These are phyloP conservation scores for Wickerhamomyces sp. DNA, from an alignment of 1,139 yeast species.

Conservation along the genomic window DNA sequence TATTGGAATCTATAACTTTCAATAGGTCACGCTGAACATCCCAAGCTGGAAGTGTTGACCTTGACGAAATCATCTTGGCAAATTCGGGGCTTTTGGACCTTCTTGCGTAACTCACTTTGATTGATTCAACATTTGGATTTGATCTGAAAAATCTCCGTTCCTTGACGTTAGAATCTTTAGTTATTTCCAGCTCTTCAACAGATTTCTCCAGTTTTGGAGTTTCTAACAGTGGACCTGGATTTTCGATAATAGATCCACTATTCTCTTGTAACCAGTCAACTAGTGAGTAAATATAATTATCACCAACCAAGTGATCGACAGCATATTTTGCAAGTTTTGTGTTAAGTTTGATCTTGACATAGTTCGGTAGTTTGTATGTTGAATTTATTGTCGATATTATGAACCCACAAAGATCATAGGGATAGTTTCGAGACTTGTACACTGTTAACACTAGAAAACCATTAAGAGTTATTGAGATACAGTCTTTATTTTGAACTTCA, in stretches of 20 bases:
- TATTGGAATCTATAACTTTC: constrained; percentile 49
- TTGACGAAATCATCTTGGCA: constrained; percentile 34
- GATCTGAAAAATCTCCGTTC: constrained; percentile 16
- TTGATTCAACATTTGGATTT: constrained; percentile 24
- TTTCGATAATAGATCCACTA: constrained; percentile 48
- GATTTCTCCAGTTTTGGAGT: constrained; percentile 2
- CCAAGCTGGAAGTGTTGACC: constrained; percentile 83
- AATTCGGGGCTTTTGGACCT: constrained; percentile 26
- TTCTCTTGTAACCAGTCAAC: constrained; percentile 75
- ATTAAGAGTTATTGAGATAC: constrained; percentile 16
- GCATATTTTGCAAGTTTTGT: constrained; percentile 43
- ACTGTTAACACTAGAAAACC: constrained; percentile 43
- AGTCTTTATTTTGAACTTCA: constrained; percentile 23
- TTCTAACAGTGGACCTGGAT: constrained; percentile 68
- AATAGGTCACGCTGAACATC: constrained; percentile 52
- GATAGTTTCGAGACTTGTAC: constrained; percentile 51
- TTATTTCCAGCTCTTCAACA: constrained; percentile 3
- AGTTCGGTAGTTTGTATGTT: constrained; percentile 57
- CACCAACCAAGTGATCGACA: constrained; percentile 50
- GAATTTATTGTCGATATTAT: constrained; percentile 47
- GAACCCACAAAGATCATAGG: constrained; percentile 58
- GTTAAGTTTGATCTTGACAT: constrained; percentile 64
- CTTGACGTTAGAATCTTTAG: neutral
- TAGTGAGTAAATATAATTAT: constrained; percentile 59
- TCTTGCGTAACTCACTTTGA: constrained; percentile 26